Evolutionary conservation across 768 basidiomycete genomes (phyloP), one percentile per base, ranked within the genome.

Genomic region (Hygrocybe punicea): DNA sequence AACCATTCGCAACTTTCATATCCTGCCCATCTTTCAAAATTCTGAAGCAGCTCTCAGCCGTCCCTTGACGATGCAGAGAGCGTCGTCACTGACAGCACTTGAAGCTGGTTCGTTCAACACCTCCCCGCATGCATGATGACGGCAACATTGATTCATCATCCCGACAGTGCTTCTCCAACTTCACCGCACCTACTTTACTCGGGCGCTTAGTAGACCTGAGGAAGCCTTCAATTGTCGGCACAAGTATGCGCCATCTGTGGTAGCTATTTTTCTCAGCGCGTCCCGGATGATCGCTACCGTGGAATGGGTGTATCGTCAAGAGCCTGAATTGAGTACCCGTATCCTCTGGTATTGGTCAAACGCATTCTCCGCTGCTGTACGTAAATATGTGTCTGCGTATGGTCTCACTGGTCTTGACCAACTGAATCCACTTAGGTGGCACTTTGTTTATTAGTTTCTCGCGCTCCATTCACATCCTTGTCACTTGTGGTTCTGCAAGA

Each of bases 141-240:
- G 11, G 45, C 16, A 56, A n/a, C 37, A 29, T 17, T 55, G 23
- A 57, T 21, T 21, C 21, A 33, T 50, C 14, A 25, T 50, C 14
- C 50, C 23, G 46, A 53, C 7, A 87, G 86, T 85, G 39, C 73
- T 88, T 21, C 75, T 87, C 13, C 85, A 86, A 63, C 69, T 87
- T 33, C 86, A 89, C 67, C 74, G 85, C 50, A 79, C 80, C n/a
- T 86, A 78, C 70, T 87, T 87, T 66, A 84, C 83, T 19, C 79
- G 80, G 51, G 84, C 85, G 19, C 71, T 87, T 36, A 83, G 79
- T 57, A 74, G 76, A 6, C 80, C 78, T 35, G 83, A 85, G 64
- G 76, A 78, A 58, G 77, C 81, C 1, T 84, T 87, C 67, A 83
- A 85, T 55, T 75, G 82, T 57, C 75, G 73, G 53, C 84, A 87